Base-by-base conservation (phyloP, 345 rosid genomes). In the Gynandropsis gynandra region DNA sequence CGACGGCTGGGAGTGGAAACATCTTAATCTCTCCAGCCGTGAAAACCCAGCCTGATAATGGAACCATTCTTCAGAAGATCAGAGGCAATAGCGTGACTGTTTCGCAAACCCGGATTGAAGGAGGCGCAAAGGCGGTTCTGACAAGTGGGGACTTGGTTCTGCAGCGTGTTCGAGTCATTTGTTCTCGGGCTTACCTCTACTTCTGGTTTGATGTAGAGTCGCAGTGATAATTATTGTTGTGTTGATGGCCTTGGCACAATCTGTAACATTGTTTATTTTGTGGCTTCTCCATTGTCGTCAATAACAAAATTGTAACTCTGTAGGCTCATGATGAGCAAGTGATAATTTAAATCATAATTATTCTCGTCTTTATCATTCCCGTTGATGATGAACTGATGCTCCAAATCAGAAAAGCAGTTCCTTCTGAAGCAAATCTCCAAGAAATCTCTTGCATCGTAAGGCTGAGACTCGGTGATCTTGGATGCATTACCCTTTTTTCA, bases 81-180 rank as follows among this genome's bases (percentile, higher is more conserved):
- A 66, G 35, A 1, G 69, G 78, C 17, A 66, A 81, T 61, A 65
- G 95, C 1, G 96, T 87, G 18, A 69, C 56, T 0, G 96, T 87
- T 51, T 66, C 72, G 14, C 83, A 74, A 62, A 88, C 95, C 17
- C 75, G 89, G 57, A 92, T 92, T 10, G 94, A 92, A 66, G 98
- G 97, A 50, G 95, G 98, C 36, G 87, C 90, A 6, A 81, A 80
- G 69, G 94, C 98, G 31, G 94, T 87, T 16, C 66, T 73, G 35
- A 85, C 95, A 16, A 79, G 64, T 8, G 98, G 95, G 47, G 85
- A 75, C 61, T 66, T 87, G 42, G 77, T 74, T 14, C 69, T 92
- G 74, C 95, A 92, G 71, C 87, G 77, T 52, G 98, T 92, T 44
- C 76, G 95, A 27, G 98, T 85, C 39, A 85, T 92, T 55, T 87